A percentile compares a stretch with the other conserved stretches of the same genome.
Evolutionary conservation across 345 rosid species (phyloP).

Genomic region (Nephelium lappaceum): DNA sequence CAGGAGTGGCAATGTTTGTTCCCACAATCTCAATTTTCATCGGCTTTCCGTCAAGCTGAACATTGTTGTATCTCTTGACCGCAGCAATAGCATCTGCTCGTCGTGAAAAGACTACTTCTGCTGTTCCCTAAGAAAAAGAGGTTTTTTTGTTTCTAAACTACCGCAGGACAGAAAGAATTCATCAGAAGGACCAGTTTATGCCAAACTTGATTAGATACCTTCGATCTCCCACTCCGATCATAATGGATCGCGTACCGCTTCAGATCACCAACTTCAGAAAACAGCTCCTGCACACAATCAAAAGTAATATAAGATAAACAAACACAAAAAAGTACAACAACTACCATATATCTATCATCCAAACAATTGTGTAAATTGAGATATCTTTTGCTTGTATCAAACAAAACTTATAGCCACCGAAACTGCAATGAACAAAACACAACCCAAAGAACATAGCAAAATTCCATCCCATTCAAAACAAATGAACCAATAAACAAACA

Average conservation of each 20-base stretch:
- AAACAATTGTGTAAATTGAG: not conserved
- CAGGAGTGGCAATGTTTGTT: slow-evolving; percentile 56
- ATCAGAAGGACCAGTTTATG: slow-evolving; percentile 37
- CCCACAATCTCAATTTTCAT: slow-evolving; percentile 97
- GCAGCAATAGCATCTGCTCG: slow-evolving; percentile 81
- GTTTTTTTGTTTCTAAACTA: slow-evolving; percentile 37
- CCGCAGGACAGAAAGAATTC: slow-evolving; percentile 37
- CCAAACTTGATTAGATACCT: slow-evolving; percentile 65
- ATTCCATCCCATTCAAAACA: not conserved
- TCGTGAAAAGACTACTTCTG: slow-evolving; percentile 83
- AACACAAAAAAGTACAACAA: not conserved
- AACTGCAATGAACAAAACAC: not conserved
- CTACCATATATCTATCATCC: not conserved
- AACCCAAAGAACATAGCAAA: not conserved
- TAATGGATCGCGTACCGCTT: slow-evolving; percentile 81
- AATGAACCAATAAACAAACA: not conserved
- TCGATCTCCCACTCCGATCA: slow-evolving; percentile 95
- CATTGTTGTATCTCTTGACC: slow-evolving; percentile 87
- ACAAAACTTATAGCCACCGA: not conserved
- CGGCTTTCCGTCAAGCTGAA: slow-evolving; percentile 94
- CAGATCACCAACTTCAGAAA: slow-evolving; percentile 91
- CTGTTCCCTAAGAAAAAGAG: slow-evolving; percentile 78
- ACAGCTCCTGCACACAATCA: slow-evolving; percentile 72
- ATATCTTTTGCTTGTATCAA: not conserved
- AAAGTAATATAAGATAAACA: not conserved